Percentiles rank a stretch among this genome's conserved stretches.
These are phyloP conservation scores for Sphenostylis stenocarpa DNA, from an alignment of 306 rosid species.

Conservation along the genomic window DNA sequence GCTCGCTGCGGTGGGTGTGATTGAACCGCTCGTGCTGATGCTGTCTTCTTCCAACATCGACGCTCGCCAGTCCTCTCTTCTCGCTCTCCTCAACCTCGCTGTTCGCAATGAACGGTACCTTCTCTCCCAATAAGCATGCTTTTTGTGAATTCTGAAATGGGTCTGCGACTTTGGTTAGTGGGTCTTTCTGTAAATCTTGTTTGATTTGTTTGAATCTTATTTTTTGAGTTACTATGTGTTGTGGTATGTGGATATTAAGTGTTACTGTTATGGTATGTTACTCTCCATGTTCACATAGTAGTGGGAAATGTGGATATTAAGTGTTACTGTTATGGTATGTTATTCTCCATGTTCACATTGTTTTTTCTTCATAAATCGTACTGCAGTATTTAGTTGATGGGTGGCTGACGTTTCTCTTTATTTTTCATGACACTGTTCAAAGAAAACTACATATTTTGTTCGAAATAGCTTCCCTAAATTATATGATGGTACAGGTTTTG, in stretches of 20 bases:
- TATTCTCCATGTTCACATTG: not conserved
- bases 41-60: conserved; percentile 69
- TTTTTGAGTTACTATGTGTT: not conserved
- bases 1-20: conserved; percentile 69
- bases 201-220: not conserved
- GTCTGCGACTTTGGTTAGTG: not conserved
- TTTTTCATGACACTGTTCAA: not conserved
- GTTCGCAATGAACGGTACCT: conserved; percentile 74
- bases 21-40: conserved; percentile 78
- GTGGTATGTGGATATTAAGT: not conserved
- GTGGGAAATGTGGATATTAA: not conserved
- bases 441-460: not conserved
- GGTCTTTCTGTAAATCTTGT: not conserved
- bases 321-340: not conserved
- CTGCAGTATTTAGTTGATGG: not conserved
- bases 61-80: conserved; percentile 82
- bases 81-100: conserved; percentile 91
- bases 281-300: not conserved
- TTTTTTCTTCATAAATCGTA: not conserved
- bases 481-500: not conserved
- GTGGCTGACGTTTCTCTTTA: not conserved
- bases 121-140: not conserved
- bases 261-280: not conserved
- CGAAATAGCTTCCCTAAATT: not conserved
- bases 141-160: not conserved